phyloP scores from a whole-genome alignment of 1,139 yeast genomes.

The Pichia sp. region DNA sequence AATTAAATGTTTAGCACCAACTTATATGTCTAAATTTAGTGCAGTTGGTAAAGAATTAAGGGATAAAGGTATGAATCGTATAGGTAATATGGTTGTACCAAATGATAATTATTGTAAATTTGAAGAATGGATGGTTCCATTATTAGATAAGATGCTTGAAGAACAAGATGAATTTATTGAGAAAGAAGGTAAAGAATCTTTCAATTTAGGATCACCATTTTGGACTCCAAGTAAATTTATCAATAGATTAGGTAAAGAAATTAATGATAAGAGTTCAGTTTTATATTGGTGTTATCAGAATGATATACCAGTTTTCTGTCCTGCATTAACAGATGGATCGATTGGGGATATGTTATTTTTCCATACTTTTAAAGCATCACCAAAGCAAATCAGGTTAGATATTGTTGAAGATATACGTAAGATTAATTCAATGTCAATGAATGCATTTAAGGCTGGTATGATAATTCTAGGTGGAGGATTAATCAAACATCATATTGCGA shows the following conservation, averaged over 20 bases:
- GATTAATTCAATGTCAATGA: conserved; percentile 91
- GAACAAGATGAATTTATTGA: conserved; percentile 73
- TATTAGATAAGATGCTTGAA: conserved; percentile 74
- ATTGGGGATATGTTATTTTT: conserved; percentile 98
- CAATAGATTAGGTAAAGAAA: conserved; percentile 90
- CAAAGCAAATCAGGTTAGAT: conserved; percentile 81
- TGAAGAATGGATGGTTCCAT: conserved; percentile 97
- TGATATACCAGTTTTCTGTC: conserved; percentile 92
- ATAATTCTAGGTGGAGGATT: conserved; percentile 93
- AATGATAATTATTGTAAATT: conserved; percentile 95
- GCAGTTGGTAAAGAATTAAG: conserved; percentile 75
- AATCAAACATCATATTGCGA: conserved; percentile 93
- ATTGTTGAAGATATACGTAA: conserved; percentile 88
- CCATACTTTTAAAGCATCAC: conserved; percentile 93
- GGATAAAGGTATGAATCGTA: conserved; percentile 94
- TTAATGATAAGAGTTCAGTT: conserved; percentile 88
- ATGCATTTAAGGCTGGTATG: conserved; percentile 95
- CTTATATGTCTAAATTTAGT: conserved; percentile 85
- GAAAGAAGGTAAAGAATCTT: conserved; percentile 38
- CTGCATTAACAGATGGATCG: conserved; percentile 96
- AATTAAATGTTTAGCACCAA: conserved; percentile 92
- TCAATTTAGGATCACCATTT: conserved; percentile 55
- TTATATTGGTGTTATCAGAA: conserved; percentile 97
- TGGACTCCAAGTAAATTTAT: conserved; percentile 95
- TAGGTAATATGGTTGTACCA: conserved; percentile 93